A percentile compares a stretch with the other conserved stretches of the same genome.
These are phyloP conservation scores for Linanthus parryae DNA, from an alignment of 148 eudicot genomes.

Conservation along the genomic window DNA sequence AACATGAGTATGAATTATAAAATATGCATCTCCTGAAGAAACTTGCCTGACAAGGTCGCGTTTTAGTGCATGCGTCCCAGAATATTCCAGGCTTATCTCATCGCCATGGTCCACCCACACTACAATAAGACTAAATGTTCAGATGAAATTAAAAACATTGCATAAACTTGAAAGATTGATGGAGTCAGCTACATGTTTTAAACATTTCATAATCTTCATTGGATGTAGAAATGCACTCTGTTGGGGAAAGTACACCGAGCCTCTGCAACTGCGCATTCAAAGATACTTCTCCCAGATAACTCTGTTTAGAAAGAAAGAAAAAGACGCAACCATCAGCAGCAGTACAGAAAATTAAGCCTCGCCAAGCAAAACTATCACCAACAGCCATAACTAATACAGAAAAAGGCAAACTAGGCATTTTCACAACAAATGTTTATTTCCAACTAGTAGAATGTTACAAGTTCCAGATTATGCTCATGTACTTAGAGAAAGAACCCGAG, in stretches of 20 bases:
- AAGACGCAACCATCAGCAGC: constrained; percentile 1
- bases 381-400: background rate
- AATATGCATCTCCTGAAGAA: background rate
- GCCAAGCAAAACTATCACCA: background rate
- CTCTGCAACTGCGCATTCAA: constrained; percentile 57
- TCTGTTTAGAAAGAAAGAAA: constrained; percentile 39
- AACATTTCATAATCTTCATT: constrained; percentile 65
- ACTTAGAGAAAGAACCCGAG: background rate
- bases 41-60: constrained; percentile 86
- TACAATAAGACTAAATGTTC: constrained; percentile 23
- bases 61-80: constrained; percentile 92
- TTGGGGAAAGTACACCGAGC: constrained; percentile 52
- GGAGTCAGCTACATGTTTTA: constrained; percentile 47
- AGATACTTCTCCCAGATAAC: constrained; percentile 66
- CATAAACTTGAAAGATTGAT: background rate
- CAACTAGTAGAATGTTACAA: background rate
- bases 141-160: constrained; percentile 11
- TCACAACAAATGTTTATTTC: background rate
- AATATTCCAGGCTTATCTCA: constrained; percentile 87
- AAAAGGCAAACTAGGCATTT: constrained; percentile 1
- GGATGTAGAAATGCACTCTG: constrained; percentile 51
- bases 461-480: background rate
- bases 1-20: background rate
- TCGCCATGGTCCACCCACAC: constrained; percentile 99
- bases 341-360: background rate